Base-by-base conservation (phyloP, 2,329 filamentous ascomycete species). In the Trichoderma sp. region DNA sequence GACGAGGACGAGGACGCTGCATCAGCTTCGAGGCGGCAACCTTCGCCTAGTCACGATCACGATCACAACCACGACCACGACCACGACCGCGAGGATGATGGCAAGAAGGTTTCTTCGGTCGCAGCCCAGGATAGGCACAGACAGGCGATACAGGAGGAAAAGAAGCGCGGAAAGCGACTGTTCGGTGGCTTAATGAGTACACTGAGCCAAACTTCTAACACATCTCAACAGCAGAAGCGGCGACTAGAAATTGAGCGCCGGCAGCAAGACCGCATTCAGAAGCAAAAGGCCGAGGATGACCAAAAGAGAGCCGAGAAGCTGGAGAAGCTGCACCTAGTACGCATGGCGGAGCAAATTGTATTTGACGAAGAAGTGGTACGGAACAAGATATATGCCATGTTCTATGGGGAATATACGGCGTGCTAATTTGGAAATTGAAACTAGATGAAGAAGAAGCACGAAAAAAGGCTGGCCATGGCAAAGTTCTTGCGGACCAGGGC, bases 101-200 rank as follows among this genome's bases (percentile, higher is more conserved):
- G 23, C 68, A 17, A 68, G 55, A 13, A 62, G 55, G 15, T 59
- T 28, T 8, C 68, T 47, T 4, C 59, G 7, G 47, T 43, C 6
- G 17, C 17, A 17, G 12, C 43, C 20, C 53, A 15, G 13, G 76
- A 78, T 69, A 74, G 77, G 68, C 74, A 74, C 53, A 75, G 68
- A 55, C 70, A 74, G 8, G 79, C 78, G 50, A 77, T 76, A 7
- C 80, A 90, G 71, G 92, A 97, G 77, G 95, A 98, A 79, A 93
- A 91, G 80, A 94, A 93, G 79, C 91, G 95, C 47, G 93, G 93
- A 26, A 92, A 93, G 81, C 88, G 95, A 68, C 85, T 98, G 73
- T 98, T 98, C 79, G 95, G 95, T 73, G 93, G 91, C 43, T 83
- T 97, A 71, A 84, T 96, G 72, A 93, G 87, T 79, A 93, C 92